These are phyloP conservation scores for Schizochytrium sp. DNA, from an alignment of 108 stramenopile genomes.

Conservation along the genomic window DNA sequence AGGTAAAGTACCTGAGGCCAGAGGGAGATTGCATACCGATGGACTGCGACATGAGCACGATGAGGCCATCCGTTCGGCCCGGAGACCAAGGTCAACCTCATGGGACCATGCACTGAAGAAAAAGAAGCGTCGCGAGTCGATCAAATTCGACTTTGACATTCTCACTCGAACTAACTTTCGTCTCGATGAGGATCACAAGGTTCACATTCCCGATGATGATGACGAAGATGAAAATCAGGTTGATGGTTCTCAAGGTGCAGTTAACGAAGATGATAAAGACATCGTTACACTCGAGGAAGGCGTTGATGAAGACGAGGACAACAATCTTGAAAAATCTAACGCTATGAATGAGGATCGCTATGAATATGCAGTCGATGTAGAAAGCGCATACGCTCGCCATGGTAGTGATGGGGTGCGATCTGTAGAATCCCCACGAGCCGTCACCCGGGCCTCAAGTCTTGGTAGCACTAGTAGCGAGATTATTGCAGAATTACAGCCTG, in stretches of 20 bases:
- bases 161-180: conserved; percentile 9
- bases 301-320: background rate
- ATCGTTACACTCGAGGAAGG: background rate
- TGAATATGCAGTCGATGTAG: background rate
- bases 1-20: background rate
- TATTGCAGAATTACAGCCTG: too few species aligned
- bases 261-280: background rate
- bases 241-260: too few species aligned
- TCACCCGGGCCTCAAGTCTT: too few species aligned
- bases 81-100: background rate
- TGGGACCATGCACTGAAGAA: conserved; percentile 35
- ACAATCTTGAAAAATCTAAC: background rate
- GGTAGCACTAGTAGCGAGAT: too few species aligned
- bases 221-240: conserved; percentile 5
- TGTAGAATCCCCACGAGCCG: too few species aligned
- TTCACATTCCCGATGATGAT: conserved; percentile 51
- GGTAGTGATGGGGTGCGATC: too few species aligned
- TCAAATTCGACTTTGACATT: conserved; percentile 8
- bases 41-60: conserved; percentile 22
- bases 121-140: background rate
- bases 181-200: conserved; percentile 12
- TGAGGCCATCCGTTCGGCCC: background rate
- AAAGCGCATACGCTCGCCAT: background rate
- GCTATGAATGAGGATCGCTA: background rate
- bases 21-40: conserved; percentile 20